These are phyloP conservation scores for Exophiala viscosa DNA, from an alignment of 2,329 filamentous ascomycete species.

Conservation along the genomic window DNA sequence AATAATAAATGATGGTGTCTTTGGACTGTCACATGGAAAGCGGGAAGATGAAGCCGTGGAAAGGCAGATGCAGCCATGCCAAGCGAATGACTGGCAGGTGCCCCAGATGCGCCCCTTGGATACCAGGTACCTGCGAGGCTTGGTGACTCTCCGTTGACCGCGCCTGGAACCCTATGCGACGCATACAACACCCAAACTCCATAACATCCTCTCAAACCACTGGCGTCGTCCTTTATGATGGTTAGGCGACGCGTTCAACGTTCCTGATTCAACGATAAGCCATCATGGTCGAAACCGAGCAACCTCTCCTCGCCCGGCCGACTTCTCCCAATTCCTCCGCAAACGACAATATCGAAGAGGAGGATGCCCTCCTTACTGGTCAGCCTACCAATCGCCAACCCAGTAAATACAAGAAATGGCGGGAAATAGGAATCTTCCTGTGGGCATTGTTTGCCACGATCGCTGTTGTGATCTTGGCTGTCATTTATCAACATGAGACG, in stretches of 20 bases:
- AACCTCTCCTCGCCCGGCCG: slow-evolving; percentile 54
- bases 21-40: too few relatives aligned
- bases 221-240: not conserved
- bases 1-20: too few relatives aligned
- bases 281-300: slow-evolving; percentile 36
- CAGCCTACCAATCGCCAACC: slow-evolving; percentile 36
- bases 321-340: slow-evolving; percentile 56
- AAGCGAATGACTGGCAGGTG: too few relatives aligned
- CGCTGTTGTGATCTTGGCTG: slow-evolving; percentile 72
- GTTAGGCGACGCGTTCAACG: not conserved
- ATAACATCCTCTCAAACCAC: too few relatives aligned
- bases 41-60: too few relatives aligned
- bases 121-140: too few relatives aligned
- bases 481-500: slow-evolving; percentile 69
- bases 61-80: too few relatives aligned
- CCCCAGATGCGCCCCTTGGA: too few relatives aligned
- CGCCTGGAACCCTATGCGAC: too few relatives aligned
- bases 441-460: slow-evolving; percentile 82
- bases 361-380: slow-evolving; percentile 61
- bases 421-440: slow-evolving; percentile 71
- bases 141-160: too few relatives aligned
- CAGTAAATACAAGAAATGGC: slow-evolving; percentile 56
- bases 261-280: too few relatives aligned
- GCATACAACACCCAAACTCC: too few relatives aligned
- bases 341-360: slow-evolving; percentile 53